phyloP scores from a whole-genome alignment of 2,329 filamentous ascomycete genomes.

The Colletotrichum sp. region DNA sequence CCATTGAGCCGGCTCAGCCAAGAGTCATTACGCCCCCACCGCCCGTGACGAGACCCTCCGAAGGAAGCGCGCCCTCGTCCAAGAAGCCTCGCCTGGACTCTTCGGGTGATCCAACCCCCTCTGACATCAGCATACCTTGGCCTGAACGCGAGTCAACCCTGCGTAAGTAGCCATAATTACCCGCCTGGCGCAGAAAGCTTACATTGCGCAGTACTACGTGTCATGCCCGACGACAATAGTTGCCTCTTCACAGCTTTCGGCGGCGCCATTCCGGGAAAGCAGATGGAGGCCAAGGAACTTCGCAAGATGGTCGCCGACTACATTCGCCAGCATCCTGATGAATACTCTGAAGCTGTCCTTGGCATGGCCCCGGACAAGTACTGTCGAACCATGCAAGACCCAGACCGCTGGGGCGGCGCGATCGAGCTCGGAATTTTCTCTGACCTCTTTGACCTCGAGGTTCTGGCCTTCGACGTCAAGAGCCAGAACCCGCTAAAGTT shows the following conservation, averaged over 20 bases:
- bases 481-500: conserved; percentile 58
- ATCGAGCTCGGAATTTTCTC: conserved; percentile 89
- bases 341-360: conserved; percentile 79
- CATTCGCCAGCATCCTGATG: conserved; percentile 74
- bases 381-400: conserved; percentile 79
- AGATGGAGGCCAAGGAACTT: conserved; percentile 58
- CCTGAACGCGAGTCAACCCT: conserved; percentile 55
- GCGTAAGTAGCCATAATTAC: conserved; percentile 37
- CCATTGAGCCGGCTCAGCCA: conserved; percentile 44
- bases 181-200: conserved; percentile 36
- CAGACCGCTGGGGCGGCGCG: conserved; percentile 87
- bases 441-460: conserved; percentile 84
- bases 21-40: conserved; percentile 9
- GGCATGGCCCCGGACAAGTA: conserved; percentile 77
- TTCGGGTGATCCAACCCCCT: background rate
- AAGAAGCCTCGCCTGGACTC: background rate
- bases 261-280: conserved; percentile 69
- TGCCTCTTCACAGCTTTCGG: conserved; percentile 93
- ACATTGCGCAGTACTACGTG: conserved; percentile 72
- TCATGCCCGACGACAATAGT: conserved; percentile 97
- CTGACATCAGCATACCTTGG: conserved; percentile 47
- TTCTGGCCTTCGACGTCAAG: conserved; percentile 80
- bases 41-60: background rate
- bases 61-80: background rate
- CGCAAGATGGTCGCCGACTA: conserved; percentile 79